Evolutionary conservation across 768 basidiomycete genomes (phyloP).

Genomic region (Lepiota venenata): DNA sequence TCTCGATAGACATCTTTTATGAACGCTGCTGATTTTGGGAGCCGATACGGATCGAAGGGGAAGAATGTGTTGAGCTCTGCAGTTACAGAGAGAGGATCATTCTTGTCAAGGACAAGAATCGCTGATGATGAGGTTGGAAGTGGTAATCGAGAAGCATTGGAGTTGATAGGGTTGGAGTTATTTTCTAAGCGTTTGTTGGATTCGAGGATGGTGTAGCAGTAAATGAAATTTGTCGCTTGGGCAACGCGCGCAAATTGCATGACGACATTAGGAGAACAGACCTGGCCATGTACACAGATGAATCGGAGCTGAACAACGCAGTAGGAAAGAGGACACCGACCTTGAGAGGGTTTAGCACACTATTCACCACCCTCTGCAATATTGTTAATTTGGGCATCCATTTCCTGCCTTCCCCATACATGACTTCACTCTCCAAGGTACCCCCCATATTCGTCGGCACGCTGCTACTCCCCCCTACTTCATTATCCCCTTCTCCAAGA

Average conservation of each 20-base stretch:
- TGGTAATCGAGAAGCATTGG: constrained; percentile 13
- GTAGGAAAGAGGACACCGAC: constrained; percentile 33
- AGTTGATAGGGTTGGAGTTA: constrained; percentile 23
- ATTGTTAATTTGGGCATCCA: constrained; percentile 86
- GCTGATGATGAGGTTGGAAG: constrained; percentile 7
- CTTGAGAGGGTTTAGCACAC: constrained; percentile 87
- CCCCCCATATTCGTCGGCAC: constrained; percentile 6
- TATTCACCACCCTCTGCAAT: constrained; percentile 76
- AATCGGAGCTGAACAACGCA: not conserved
- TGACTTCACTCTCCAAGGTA: not conserved
- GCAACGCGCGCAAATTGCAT: constrained; percentile 93
- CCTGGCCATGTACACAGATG: constrained; percentile 34
- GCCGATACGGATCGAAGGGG: constrained; percentile 96
- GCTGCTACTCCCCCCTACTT: constrained; percentile 37
- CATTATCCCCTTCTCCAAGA: constrained; percentile 55
- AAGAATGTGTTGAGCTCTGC: constrained; percentile 91
- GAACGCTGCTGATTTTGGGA: constrained; percentile 73
- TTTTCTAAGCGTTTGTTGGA: constrained; percentile 74
- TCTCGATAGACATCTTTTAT: constrained; percentile 87
- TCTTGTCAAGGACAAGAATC: not conserved
- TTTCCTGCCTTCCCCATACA: constrained; percentile 38
- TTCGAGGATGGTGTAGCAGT: constrained; percentile 91
- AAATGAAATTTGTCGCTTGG: constrained; percentile 86
- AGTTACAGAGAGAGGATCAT: constrained; percentile 26
- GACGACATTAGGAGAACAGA: constrained; percentile 89